Base-by-base conservation (phyloP, 345 rosid species). In the Combretum micranthum region DNA sequence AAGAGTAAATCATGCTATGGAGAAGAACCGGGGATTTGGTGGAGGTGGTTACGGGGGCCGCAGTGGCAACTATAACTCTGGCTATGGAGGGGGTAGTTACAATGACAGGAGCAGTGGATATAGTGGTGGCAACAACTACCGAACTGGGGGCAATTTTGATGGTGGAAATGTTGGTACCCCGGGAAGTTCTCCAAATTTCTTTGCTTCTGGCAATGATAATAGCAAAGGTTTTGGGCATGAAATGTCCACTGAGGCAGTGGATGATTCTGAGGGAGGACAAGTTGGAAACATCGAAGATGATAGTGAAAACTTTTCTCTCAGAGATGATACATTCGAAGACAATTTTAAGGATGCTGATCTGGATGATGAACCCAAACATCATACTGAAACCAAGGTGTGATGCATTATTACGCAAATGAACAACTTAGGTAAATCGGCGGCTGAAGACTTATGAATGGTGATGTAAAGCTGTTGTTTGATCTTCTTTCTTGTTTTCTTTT, bases 1-100 rank as follows among this genome's bases (percentile, higher is more conserved):
- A 20, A 90, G 77, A 69, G 97, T 87, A 60, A 80, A 83, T 62
- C 77, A 69, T 77, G 96, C 97, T 50, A 57, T 65, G 42, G 97
- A 87, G 23, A 82, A 80, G 68, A 74, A 72, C 37, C 59, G 49
- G 51, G 56, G 64, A 42, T 51, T 61, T 26, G 52, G 61, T n/a
- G 22, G 39, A 10, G 61, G 52, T n/a, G 61, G 61, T 54, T 54
- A 54, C 13, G 50, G 50, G 15, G 32, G 48, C 15, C 23, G 55
- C 0, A 37, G 59, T 0, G 67, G 76, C 0, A 53, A 61, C 20
- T 71, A 52, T 39, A 62, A 59, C 3, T 63, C 64, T 50, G 69
- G 92, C 22, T 66, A 68, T 44, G 65, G 57, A 59, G 75, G 72
- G 2, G 63, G 52, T 43, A 74, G 82, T 0, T 66, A 71, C 22